Conservation (phyloP, 495 filamentous ascomycete species). For the Lasiosphaeriaceae sp. region DNA sequence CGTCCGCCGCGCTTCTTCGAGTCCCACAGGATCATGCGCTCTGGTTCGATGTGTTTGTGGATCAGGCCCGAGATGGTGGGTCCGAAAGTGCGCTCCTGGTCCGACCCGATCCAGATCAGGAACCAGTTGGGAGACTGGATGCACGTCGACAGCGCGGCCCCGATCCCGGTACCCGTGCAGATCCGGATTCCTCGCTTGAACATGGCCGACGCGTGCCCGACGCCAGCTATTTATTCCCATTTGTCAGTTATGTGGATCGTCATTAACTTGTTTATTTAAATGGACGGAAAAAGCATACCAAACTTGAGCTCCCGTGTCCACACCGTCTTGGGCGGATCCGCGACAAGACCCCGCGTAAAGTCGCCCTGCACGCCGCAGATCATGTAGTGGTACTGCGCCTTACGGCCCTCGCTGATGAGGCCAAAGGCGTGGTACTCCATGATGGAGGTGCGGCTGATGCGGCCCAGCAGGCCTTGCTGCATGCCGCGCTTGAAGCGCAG, state of each 20-base stretch:
- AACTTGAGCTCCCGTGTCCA: constrained; percentile 47
- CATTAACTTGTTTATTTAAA: too few relatives aligned
- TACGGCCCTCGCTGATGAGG: constrained; percentile 41
- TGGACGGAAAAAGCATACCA: constrained; percentile 27
- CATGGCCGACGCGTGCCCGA: constrained; percentile 43
- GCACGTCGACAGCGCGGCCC: constrained; percentile 42
- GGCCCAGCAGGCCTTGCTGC: constrained; percentile 43
- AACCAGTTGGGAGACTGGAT: constrained; percentile 44
- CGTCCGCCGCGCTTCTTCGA: constrained; percentile 43
- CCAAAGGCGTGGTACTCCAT: constrained; percentile 48
- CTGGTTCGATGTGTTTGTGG: constrained; percentile 40
- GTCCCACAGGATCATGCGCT: constrained; percentile 46
- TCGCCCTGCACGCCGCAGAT: constrained; percentile 46
- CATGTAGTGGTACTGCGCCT: constrained; percentile 38
- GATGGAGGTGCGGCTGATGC: constrained; percentile 42
- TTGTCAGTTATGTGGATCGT: too few relatives aligned
- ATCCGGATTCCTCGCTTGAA: constrained; percentile 44
- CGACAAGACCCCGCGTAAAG: constrained; percentile 38
- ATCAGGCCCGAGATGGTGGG: constrained; percentile 40
- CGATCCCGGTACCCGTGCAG: constrained; percentile 44
- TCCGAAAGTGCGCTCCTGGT: constrained; percentile 44
- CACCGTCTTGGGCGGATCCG: constrained; percentile 37
- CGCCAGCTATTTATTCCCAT: too few relatives aligned
- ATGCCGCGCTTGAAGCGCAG: constrained; percentile 41
- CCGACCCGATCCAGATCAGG: constrained; percentile 45